Percentiles rank a stretch among this genome's conserved stretches.
phyloP scores from a whole-genome alignment of 2,329 filamentous ascomycete species.

The Hawksworthiomyces lignivorus region DNA sequence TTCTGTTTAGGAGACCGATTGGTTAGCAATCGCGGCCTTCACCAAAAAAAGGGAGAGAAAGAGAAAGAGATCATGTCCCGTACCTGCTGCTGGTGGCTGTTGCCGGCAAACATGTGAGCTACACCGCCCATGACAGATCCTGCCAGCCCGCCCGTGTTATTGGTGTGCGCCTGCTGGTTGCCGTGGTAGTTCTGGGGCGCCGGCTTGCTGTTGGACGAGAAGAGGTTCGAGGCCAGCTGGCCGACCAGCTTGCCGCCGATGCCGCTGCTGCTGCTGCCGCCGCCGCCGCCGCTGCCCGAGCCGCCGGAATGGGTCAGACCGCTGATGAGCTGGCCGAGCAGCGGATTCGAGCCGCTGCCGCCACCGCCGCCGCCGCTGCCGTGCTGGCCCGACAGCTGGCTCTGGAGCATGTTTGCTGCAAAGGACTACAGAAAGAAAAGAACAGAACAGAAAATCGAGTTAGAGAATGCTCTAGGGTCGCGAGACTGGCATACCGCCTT shows the following conservation, averaged over 20 bases:
- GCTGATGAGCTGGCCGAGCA: slow-evolving; percentile 42
- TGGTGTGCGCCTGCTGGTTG: slow-evolving; percentile 32
- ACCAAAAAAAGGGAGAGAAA: neutral
- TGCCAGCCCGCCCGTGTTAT: slow-evolving; percentile 39
- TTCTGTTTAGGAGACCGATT: slow-evolving; percentile 32
- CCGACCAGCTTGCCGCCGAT: slow-evolving; percentile 47
- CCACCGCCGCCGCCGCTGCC: slow-evolving; percentile 25
- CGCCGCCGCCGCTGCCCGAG: slow-evolving; percentile 24
- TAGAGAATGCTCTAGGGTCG: too few species aligned
- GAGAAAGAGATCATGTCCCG: neutral
- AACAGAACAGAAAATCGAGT: too few species aligned
- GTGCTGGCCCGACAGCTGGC: slow-evolving; percentile 37
- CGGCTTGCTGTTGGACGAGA: slow-evolving; percentile 43
- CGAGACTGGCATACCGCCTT: too few species aligned
- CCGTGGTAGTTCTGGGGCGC: slow-evolving; percentile 42
- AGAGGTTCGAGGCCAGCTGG: slow-evolving; percentile 47
- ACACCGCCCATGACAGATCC: slow-evolving; percentile 49
- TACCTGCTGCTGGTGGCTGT: slow-evolving; percentile 30
- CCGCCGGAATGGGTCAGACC: slow-evolving; percentile 25
- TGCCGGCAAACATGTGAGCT: slow-evolving; percentile 43
- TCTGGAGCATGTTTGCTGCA: slow-evolving; percentile 50
- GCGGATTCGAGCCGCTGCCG: slow-evolving; percentile 30
- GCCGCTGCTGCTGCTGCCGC: slow-evolving; percentile 29
- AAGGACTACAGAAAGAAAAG: slow-evolving; percentile 38
- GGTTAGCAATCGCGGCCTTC: too few species aligned